Base-by-base conservation (phyloP, 2,329 filamentous ascomycete genomes). In the Dryadomyces sulphureus region DNA sequence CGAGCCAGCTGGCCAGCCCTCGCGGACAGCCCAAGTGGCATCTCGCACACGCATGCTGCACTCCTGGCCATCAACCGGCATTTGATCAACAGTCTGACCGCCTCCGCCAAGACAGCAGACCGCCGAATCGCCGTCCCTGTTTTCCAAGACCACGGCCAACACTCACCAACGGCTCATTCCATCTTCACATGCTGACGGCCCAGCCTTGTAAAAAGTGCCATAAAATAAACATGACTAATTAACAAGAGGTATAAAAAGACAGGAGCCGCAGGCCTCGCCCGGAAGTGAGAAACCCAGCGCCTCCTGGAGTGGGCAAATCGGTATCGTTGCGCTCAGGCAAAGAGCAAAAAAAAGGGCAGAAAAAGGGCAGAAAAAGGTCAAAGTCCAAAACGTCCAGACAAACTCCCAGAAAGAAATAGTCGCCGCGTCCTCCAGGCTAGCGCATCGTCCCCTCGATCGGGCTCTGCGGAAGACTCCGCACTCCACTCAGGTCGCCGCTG, bases 401-500 rank as follows among this genome's bases (percentile, higher is more conserved):
- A 24, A 40, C 20, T 40, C 38, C 38, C 8, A 25, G 17, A 19
- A 2, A 24, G 17, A 22, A 35, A 43, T 20, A n/a, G n/a, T n/a
- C n/a, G n/a, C n/a, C n/a, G n/a, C n/a, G n/a, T n/a, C n/a, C 30
- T 30, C 39, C 17, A 12, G 30, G 20, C 12, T 45, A 51, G 38
- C 48, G 48, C 20, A 35, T 45, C n/a, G 59, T n/a, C 7, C 59
- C 62, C 40, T 77, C 73, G 27, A 75, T 64, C 1, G 77, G 77
- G 55, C 77, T 81, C 30, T 69, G 63, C 4, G 77, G 75, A 44
- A 68, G 64, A 61, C 77, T 80, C 50, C 72, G 65, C 41, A 69
- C 59, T 41, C 63, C 66, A 53, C 69, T 68, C 48, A 95, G 65
- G 59, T 95, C 90, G 17, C 83, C 77, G 62, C 87, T 94, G 39